Percentiles rank a stretch among this genome's conserved stretches.
phyloP scores from a whole-genome alignment of 805 yeast genomes.

The Clavispora asparagi region DNA sequence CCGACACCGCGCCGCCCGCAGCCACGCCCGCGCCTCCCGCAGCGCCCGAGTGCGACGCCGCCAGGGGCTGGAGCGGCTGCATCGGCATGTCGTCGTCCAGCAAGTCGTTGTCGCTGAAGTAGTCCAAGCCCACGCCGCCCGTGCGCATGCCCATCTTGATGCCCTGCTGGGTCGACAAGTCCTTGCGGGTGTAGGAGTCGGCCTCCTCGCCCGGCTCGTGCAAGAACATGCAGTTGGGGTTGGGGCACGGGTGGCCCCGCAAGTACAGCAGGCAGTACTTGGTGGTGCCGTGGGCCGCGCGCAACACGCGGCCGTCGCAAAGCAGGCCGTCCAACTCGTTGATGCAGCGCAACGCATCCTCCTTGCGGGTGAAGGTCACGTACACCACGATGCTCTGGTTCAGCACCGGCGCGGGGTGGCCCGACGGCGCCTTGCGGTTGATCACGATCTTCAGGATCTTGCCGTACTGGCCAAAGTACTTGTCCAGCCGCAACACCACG shows the following conservation, averaged over 20 bases:
- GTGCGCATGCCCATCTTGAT: constrained; percentile 47
- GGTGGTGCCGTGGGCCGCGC: constrained; percentile 98
- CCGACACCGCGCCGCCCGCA: no score
- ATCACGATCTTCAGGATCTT: constrained; percentile 91
- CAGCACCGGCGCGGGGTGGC: constrained; percentile 25
- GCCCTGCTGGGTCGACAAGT: constrained; percentile 70
- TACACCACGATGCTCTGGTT: constrained; percentile 89
- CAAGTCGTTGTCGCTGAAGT: constrained; percentile 8
- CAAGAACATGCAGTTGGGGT: constrained; percentile 97
- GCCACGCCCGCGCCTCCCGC: no score
- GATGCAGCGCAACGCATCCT: constrained; percentile 93
- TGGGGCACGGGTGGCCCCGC: constrained; percentile 94
- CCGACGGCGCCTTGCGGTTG: constrained; percentile 60
- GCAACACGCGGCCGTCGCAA: constrained; percentile 81
- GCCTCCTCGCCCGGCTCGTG: constrained; percentile 99
- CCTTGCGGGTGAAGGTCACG: constrained; percentile 88
- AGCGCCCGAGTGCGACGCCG: no score
- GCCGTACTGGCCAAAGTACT: constrained; percentile 98
- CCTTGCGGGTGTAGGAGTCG: constrained; percentile 89
- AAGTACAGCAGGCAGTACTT: constrained; percentile 96
- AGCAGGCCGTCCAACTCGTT: constrained; percentile 88
- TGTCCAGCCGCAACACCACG: constrained; percentile 75
- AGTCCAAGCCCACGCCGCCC: constrained; percentile 10
- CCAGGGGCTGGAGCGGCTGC: constrained; percentile 4
- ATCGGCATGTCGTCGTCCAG: neutral